A percentile compares a stretch with the other conserved stretches of the same genome.
phyloP scores from a whole-genome alignment of 352 stramenopile species.

The Phytophthora podocarpi region DNA sequence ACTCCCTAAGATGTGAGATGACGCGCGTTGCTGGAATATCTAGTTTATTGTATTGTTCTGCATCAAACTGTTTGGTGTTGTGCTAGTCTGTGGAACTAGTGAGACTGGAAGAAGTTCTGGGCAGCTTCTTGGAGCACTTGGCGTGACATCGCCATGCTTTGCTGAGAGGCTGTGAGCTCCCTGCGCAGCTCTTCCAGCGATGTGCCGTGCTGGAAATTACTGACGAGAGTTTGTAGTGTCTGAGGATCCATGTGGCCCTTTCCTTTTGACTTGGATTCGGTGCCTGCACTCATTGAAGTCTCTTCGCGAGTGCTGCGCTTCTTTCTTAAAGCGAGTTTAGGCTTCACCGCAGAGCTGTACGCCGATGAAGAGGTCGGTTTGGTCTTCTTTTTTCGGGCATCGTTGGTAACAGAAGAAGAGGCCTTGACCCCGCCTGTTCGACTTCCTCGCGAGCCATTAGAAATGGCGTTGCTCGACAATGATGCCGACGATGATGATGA shows the following conservation, averaged over 20 bases:
- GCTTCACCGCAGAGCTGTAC: conserved; percentile 47
- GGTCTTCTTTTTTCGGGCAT: conserved; percentile 43
- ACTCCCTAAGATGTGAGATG: conserved; percentile 19
- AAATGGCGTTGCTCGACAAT: conserved; percentile 7
- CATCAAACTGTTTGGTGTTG: background rate
- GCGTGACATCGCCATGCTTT: conserved; percentile 68
- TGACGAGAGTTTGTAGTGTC: conserved; percentile 67
- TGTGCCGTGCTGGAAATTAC: conserved; percentile 75
- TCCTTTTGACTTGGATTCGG: conserved; percentile 14
- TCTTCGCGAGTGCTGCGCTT: conserved; percentile 23
- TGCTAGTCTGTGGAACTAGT: conserved; percentile 14
- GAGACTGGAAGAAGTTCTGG: conserved; percentile 67
- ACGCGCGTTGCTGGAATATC: conserved; percentile 11
- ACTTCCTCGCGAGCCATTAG: conserved; percentile 5
- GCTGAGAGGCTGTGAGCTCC: conserved; percentile 70
- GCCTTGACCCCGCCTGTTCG: conserved; percentile 1
- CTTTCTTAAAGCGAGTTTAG: conserved; percentile 40
- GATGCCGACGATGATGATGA: conserved; percentile 35
- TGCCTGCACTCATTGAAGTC: conserved; percentile 3
- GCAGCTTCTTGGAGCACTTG: conserved; percentile 72
- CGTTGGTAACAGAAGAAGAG: conserved; percentile 6
- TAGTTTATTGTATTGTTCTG: conserved; percentile 25
- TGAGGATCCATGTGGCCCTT: conserved; percentile 62
- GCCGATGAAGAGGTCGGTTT: conserved; percentile 22
- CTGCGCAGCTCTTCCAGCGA: conserved; percentile 62